phyloP scores from a whole-genome alignment of 306 rosid species.

The Glycine latifolia region DNA sequence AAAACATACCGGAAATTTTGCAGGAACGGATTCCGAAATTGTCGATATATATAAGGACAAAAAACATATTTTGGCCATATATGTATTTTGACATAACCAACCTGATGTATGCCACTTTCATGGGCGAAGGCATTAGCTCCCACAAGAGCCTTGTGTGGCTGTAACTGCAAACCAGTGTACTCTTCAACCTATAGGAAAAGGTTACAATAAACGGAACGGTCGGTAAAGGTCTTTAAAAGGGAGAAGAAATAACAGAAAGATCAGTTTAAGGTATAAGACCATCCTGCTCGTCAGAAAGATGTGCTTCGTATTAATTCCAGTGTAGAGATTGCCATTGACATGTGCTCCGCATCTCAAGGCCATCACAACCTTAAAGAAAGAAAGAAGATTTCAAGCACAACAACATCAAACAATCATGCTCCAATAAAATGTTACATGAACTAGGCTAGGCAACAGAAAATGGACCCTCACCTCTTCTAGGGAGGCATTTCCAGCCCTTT shows the following conservation, averaged over 20 bases:
- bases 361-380: slow-evolving; percentile 83
- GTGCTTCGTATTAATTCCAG: slow-evolving; percentile 78
- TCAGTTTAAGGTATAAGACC: slow-evolving; percentile 60
- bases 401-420: slow-evolving; percentile 4
- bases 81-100: slow-evolving; percentile 47
- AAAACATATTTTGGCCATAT: no score
- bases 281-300: slow-evolving; percentile 87
- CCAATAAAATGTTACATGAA: background rate
- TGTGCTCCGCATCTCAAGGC: slow-evolving; percentile 73
- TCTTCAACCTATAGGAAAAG: slow-evolving; percentile 79
- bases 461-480: slow-evolving; percentile 78
- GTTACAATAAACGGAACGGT: slow-evolving; percentile 22
- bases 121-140: slow-evolving; percentile 99
- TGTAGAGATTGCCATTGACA: slow-evolving; percentile 71
- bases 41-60: no score
- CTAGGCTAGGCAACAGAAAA: slow-evolving; percentile 2
- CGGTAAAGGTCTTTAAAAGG: slow-evolving; percentile 7
- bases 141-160: slow-evolving; percentile 97
- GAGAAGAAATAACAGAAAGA: background rate
- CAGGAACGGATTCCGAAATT: no score
- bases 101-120: slow-evolving; percentile 99
- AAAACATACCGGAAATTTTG: no score
- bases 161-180: slow-evolving; percentile 86
- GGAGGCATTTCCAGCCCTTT: slow-evolving; percentile 99
- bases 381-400: background rate